A percentile compares a stretch with the other conserved stretches of the same genome.
These are phyloP conservation scores for Acacia acuminata DNA, from an alignment of 306 rosid species.

Conservation along the genomic window DNA sequence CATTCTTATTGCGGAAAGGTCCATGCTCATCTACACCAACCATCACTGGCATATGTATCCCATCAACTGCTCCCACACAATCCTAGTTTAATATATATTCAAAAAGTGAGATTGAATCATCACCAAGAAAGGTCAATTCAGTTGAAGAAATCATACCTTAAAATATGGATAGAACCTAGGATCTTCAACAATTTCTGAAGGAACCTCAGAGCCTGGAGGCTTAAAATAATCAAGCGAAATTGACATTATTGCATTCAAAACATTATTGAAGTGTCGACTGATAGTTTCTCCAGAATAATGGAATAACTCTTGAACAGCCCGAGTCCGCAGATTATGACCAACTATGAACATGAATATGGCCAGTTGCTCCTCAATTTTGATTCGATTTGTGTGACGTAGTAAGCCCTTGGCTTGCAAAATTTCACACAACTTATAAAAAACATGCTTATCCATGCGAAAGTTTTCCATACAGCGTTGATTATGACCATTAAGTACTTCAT, in stretches of 20 bases:
- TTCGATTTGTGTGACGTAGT: constrained; percentile 79
- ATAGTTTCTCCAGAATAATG: constrained; percentile 91
- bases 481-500: constrained; percentile 75
- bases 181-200: constrained; percentile 58
- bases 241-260: constrained; percentile 78
- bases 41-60: constrained; percentile 81
- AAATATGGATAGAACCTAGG: constrained; percentile 87
- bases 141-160: constrained; percentile 50
- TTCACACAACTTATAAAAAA: constrained; percentile 83
- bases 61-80: constrained; percentile 82
- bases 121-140: constrained; percentile 22
- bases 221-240: constrained; percentile 73
- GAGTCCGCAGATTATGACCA: constrained; percentile 83
- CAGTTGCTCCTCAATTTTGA: constrained; percentile 92
- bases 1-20: constrained; percentile 90
- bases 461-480: constrained; percentile 72
- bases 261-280: constrained; percentile 91
- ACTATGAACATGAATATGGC: constrained; percentile 88
- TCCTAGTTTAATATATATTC: constrained; percentile 47
- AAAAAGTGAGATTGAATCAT: constrained; percentile 33
- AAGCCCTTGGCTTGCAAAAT: constrained; percentile 84
- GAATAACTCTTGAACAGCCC: constrained; percentile 89
- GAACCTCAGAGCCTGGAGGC: constrained; percentile 62
- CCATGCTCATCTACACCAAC: constrained; percentile 96
- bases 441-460: constrained; percentile 83